phyloP scores from a whole-genome alignment of 148 eudicot species.

The Dianthus caryophyllus region DNA sequence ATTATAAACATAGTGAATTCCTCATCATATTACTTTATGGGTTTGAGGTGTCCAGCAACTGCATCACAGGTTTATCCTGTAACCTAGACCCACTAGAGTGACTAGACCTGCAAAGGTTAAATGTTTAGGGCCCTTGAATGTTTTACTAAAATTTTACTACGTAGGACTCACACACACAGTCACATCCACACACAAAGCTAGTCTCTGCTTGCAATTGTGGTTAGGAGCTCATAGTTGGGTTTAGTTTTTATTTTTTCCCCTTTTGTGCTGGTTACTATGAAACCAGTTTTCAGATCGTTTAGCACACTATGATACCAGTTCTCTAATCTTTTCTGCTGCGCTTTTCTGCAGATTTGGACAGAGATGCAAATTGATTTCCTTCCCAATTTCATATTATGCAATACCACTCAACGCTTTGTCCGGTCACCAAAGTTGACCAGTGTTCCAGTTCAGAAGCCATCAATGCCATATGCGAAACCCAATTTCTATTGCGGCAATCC shows the following conservation, averaged over 20 bases:
- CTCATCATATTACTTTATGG: neutral
- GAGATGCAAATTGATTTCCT: constrained; percentile 98
- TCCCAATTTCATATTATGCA: constrained; percentile 86
- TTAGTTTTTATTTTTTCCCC: neutral
- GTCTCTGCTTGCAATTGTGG: neutral
- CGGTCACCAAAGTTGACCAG: constrained; percentile 66
- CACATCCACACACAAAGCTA: neutral
- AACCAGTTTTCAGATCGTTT: neutral
- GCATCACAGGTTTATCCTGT: neutral
- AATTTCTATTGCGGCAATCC: constrained; percentile 91
- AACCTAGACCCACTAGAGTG: constrained; percentile 1
- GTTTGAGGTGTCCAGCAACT: neutral
- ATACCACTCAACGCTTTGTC: constrained; percentile 93
- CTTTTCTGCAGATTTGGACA: constrained; percentile 64
- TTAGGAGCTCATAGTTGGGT: neutral
- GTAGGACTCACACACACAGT: neutral
- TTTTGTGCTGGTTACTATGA: neutral
- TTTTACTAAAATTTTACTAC: neutral
- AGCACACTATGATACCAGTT: neutral
- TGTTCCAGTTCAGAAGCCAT: constrained; percentile 88
- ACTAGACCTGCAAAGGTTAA: constrained; percentile 4
- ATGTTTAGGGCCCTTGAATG: neutral
- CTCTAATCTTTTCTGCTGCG: neutral
- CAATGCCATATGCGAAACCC: constrained; percentile 80
- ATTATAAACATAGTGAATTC: neutral